These are phyloP conservation scores for Malus fusca DNA, from an alignment of 306 rosid genomes.

Conservation along the genomic window DNA sequence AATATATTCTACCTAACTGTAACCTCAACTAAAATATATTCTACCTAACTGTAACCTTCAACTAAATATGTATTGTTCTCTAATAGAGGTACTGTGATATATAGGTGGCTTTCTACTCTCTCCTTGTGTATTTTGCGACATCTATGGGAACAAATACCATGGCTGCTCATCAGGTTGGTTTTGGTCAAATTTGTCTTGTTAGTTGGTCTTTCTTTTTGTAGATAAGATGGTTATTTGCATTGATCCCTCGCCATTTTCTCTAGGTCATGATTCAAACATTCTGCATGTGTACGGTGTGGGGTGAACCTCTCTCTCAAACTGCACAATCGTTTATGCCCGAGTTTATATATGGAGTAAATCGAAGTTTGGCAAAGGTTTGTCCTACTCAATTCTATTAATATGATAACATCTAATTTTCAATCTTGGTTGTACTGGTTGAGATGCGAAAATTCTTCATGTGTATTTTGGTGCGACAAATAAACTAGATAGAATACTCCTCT, in stretches of 20 bases:
- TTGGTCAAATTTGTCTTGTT: conserved; percentile 5
- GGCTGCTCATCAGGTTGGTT: conserved; percentile 93
- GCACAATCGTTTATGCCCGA: conserved; percentile 96
- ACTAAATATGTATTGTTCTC: neutral
- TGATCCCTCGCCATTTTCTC: conserved; percentile 20
- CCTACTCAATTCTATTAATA: conserved; percentile 6
- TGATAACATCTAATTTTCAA: neutral
- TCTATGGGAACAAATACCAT: conserved; percentile 78
- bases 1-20: neutral
- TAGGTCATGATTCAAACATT: conserved; percentile 91
- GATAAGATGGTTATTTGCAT: conserved; percentile 12
- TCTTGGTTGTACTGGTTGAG: neutral
- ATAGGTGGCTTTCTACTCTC: conserved; percentile 79
- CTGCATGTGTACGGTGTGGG: conserved; percentile 81
- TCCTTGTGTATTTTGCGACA: conserved; percentile 69
- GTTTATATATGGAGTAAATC: conserved; percentile 55
- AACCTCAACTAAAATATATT: neutral
- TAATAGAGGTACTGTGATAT: conserved; percentile 5
- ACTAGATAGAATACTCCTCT: neutral
- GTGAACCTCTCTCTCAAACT: conserved; percentile 95
- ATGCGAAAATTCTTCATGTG: neutral
- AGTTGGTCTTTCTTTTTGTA: conserved; percentile 8
- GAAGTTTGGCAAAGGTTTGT: conserved; percentile 66
- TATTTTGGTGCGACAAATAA: neutral
- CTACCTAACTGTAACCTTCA: neutral